Base-by-base conservation (phyloP, 129 eudicot genomes). In the Chrysanthemum makinoi region DNA sequence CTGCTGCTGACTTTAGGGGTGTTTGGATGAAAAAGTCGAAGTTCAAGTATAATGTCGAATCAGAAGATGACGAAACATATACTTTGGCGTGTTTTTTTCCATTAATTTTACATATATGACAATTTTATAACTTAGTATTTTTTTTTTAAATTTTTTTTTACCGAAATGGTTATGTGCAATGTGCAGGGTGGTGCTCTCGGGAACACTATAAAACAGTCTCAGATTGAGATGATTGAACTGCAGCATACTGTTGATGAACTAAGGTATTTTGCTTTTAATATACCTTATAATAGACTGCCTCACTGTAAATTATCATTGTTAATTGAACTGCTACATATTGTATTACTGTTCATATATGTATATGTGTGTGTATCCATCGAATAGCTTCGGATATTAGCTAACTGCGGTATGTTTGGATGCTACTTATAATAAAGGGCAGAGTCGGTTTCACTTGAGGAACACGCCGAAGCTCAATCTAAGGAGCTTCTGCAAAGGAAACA, bases 181-280 rank as follows among this genome's bases (percentile, higher is more conserved):
- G 18, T 73, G 85, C 81, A 94, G 97, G 98, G 93, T 66, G 86
- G 89, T 87, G 98, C 96, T 55, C 79, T 94, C 78, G 98, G 89
- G 74, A 87, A 89, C 75, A 87, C 87, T 22, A 86, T 89, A 30
- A 94, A 94, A 81, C 93, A 89, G 59, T 87, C 98, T 66, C 98
- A 89, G 78, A 63, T 89, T 52, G 93, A 94, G 82, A 94, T 94
- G 30, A 83, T 87, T 57, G 96, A 89, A 82, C 90, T 89, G 61
- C 87, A 94, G 68, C 98, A 94, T 82, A 73, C 86, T 55, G 88
- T 85, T 59, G 98, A 94, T 17, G 96, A 87, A 75, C 67, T 85
- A 59, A 89, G 98, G 98, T 94, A 89, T 75, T 69, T 75, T 55
- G n/a, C 66, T 47, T 62, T 9, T 16, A 28, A 64, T 16, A 6